Percentiles rank a stretch among this genome's conserved stretches.
phyloP scores from a whole-genome alignment of 768 basidiomycete genomes.

The Mycena belliarum region DNA sequence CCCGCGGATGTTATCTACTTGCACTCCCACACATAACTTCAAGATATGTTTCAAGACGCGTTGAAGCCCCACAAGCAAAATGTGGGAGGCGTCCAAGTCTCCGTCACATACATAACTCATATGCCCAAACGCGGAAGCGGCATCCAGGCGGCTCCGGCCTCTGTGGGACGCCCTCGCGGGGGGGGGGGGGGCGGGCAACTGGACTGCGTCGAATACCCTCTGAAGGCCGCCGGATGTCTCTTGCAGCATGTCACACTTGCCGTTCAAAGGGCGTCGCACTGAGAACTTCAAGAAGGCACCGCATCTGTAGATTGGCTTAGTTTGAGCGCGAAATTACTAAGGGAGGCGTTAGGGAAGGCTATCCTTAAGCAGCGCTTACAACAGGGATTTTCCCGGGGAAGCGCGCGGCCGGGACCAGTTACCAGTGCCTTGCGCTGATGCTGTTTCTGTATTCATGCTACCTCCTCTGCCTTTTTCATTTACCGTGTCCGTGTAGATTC shows the following conservation, averaged over 20 bases:
- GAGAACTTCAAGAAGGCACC: slow-evolving; percentile 9
- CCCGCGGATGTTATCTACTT: too few relatives aligned
- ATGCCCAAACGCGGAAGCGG: slow-evolving; percentile 18
- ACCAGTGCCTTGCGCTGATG: slow-evolving; percentile 11
- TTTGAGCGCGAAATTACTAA: slow-evolving; percentile 8
- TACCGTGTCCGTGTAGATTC: slow-evolving; percentile 23
- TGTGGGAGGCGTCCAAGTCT: slow-evolving; percentile 4
- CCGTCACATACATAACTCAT: slow-evolving; percentile 16
- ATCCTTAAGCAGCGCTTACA: slow-evolving; percentile 1
- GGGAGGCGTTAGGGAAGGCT: not conserved
- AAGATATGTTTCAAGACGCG: slow-evolving; percentile 6
- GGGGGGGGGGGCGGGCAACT: too few relatives aligned
- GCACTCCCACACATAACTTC: not conserved
- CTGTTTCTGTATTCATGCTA: slow-evolving; percentile 9
- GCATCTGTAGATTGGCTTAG: slow-evolving; percentile 18
- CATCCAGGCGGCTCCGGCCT: slow-evolving; percentile 10
- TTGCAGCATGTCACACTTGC: slow-evolving; percentile 8
- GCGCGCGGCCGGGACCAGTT: slow-evolving; percentile 3
- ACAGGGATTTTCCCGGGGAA: slow-evolving; percentile 17
- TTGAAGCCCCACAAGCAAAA: not conserved
- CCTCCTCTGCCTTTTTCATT: slow-evolving; percentile 20
- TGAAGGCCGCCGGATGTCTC: slow-evolving; percentile 5
- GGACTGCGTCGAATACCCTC: slow-evolving; percentile 7
- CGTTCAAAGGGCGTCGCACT: not conserved
- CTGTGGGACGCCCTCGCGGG: not conserved